Percentiles rank a stretch among this genome's conserved stretches.
phyloP scores from a whole-genome alignment of 2,329 filamentous ascomycete species.

The Simplicillium sp. region DNA sequence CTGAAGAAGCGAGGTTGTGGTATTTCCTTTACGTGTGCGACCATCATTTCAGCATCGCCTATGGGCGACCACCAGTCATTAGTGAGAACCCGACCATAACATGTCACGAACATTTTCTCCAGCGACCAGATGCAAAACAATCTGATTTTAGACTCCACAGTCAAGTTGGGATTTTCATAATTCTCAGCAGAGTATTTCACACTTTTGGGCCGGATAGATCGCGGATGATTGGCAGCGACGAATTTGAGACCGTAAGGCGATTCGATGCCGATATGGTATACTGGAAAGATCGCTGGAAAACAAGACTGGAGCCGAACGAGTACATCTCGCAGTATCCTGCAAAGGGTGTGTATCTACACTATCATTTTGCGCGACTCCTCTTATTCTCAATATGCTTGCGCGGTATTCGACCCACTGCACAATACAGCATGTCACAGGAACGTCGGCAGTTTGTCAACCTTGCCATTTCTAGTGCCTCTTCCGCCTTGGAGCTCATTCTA shows the following conservation, averaged over 20 bases:
- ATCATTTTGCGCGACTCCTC: constrained; percentile 39
- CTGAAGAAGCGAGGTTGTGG: constrained; percentile 50
- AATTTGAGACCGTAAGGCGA: constrained; percentile 20
- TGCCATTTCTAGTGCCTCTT: constrained; percentile 25
- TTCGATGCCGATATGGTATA: constrained; percentile 21
- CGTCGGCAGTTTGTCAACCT: constrained; percentile 31
- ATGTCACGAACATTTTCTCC: constrained; percentile 45
- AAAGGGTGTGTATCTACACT: constrained; percentile 38
- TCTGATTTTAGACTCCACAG: constrained; percentile 47
- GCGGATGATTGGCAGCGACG: constrained; percentile 20
- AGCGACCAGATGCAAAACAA: constrained; percentile 37
- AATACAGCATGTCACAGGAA: constrained; percentile 32
- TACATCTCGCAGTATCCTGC: constrained; percentile 38
- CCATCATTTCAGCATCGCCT: constrained; percentile 56
- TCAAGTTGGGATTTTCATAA: constrained; percentile 51
- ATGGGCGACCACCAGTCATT: constrained; percentile 48
- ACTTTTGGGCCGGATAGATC: constrained; percentile 47
- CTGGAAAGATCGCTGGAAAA: constrained; percentile 26
- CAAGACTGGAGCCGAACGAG: constrained; percentile 27
- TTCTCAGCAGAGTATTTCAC: constrained; percentile 47
- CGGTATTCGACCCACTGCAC: constrained; percentile 16
- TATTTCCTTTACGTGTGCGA: constrained; percentile 57
- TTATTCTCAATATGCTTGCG: constrained; percentile 38
- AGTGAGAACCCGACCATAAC: constrained; percentile 46
- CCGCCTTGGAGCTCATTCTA: constrained; percentile 18